Conservation (phyloP, 257 asterid species). For the Mitragyna speciosa region DNA sequence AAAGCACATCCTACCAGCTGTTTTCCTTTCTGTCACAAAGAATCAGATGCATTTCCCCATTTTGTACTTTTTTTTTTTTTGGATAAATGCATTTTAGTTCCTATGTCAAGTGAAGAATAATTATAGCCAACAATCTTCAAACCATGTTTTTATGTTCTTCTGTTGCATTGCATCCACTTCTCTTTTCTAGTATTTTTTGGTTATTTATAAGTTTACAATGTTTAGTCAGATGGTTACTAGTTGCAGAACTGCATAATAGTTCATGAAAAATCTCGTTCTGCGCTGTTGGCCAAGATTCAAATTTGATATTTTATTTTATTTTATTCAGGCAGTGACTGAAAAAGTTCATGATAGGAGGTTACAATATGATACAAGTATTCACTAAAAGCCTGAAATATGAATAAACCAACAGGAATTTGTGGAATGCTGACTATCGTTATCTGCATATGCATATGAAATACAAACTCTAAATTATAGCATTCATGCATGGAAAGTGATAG, state of each 20-base stretch:
- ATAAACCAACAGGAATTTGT: too few relatives aligned
- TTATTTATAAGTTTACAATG: neutral
- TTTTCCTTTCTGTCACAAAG: constrained; percentile 6
- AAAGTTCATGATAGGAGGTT: neutral
- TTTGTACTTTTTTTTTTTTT: neutral
- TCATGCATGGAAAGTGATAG: neutral
- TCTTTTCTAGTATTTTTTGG: neutral
- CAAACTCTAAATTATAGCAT: neutral
- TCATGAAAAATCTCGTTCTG: neutral
- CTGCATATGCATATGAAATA: neutral
- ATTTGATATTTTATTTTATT: neutral
- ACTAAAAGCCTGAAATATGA: neutral
- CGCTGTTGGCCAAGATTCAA: neutral
- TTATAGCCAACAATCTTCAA: neutral
- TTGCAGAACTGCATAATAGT: neutral
- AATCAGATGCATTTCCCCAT: neutral
- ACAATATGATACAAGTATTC: too few relatives aligned
- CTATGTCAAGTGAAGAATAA: neutral
- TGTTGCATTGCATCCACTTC: neutral
- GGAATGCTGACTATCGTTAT: neutral
- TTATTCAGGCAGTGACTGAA: neutral
- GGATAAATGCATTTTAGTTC: neutral
- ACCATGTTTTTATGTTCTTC: neutral
- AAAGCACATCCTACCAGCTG: neutral
- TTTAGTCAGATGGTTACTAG: neutral